A percentile compares a stretch with the other conserved stretches of the same genome.
Conservation (phyloP, 2,329 filamentous ascomycete genomes). For the Triangularia verruculosa region DNA sequence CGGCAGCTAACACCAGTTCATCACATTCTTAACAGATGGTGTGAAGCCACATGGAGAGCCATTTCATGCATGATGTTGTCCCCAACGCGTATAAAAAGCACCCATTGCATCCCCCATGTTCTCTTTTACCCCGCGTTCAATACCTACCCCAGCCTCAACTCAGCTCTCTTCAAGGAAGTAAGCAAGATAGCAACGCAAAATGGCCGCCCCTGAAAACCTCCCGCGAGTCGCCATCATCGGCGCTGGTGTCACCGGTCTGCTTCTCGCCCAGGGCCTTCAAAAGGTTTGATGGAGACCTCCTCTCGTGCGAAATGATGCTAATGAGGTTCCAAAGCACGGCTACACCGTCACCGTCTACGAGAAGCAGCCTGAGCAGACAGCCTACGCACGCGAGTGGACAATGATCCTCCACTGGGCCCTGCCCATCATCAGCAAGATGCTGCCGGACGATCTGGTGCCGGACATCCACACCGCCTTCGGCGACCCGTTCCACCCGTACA, state of each 20-base stretch:
- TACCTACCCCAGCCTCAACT: no score
- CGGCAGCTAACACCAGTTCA: not conserved
- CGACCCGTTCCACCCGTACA: conserved; percentile 1
- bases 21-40: not conserved
- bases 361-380: not conserved
- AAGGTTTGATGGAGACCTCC: conserved; percentile 4
- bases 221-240: conserved; percentile 15
- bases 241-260: conserved; percentile 13
- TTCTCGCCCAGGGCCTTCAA: conserved; percentile 17
- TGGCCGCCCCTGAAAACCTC: not conserved
- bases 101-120: not conserved
- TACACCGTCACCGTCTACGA: conserved; percentile 11
- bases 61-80: not conserved
- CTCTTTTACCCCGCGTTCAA: not conserved
- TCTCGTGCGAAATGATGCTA: not conserved
- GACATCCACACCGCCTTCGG: conserved; percentile 3
- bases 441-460: not conserved
- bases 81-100: not conserved
- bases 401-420: conserved; percentile 12
- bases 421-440: not conserved
- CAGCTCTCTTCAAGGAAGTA: not conserved
- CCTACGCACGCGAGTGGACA: conserved; percentile 9
- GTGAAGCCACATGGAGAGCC: not conserved
- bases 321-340: conserved; percentile 5
- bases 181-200: not conserved